Percentiles rank a stretch among this genome's conserved stretches.
These are phyloP conservation scores for Cordyceps tenuipes DNA, from an alignment of 2,329 filamentous ascomycete species.

Conservation along the genomic window DNA sequence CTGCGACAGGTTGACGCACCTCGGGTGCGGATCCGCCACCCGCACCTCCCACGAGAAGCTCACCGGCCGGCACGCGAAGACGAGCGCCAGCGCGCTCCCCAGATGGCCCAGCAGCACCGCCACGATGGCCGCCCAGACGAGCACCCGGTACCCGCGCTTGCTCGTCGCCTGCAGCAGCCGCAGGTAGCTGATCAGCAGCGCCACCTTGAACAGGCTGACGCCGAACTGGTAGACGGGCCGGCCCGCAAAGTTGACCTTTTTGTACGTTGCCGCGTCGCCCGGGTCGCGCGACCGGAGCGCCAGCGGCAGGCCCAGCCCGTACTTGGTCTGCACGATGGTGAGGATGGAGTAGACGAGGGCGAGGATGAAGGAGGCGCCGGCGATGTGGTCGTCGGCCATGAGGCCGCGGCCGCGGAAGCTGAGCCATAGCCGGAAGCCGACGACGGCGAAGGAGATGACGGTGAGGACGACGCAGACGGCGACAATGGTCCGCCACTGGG, in stretches of 20 bases:
- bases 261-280: conserved; percentile 33
- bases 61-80: conserved; percentile 43
- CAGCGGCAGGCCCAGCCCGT: conserved; percentile 43
- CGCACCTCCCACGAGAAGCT: conserved; percentile 34
- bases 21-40: conserved; percentile 22
- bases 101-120: conserved; percentile 38
- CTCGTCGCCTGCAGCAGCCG: conserved; percentile 41
- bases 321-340: conserved; percentile 44
- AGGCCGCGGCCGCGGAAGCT: conserved; percentile 34
- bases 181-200: conserved; percentile 45
- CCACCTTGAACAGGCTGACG: conserved; percentile 49
- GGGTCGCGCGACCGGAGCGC: conserved; percentile 29
- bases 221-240: conserved; percentile 47
- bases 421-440: conserved; percentile 34
- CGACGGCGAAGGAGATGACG: conserved; percentile 32
- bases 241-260: conserved; percentile 43
- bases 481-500: conserved; percentile 41
- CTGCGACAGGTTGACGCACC: conserved; percentile 36
- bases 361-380: conserved; percentile 33
- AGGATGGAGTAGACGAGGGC: conserved; percentile 40
- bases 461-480: conserved; percentile 38
- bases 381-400: conserved; percentile 39
- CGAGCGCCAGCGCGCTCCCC: conserved; percentile 38
- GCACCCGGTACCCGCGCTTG: conserved; percentile 32
- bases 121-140: conserved; percentile 36